Evolutionary conservation across 768 basidiomycete genomes (phyloP).

Genomic region (Trametes villosa): DNA sequence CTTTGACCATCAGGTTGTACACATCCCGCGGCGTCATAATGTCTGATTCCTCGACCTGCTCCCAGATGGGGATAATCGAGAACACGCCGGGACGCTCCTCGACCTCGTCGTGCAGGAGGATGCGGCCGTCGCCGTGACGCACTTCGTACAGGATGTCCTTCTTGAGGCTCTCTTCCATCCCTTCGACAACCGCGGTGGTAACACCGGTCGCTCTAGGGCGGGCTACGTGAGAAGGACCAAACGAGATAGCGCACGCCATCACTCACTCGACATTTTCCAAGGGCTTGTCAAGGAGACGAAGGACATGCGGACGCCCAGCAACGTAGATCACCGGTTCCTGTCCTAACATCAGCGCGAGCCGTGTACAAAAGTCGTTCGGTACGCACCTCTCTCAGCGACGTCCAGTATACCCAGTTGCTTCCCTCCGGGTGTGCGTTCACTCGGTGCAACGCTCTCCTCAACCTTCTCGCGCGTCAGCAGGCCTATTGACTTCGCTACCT

Average conservation of each 20-base stretch:
- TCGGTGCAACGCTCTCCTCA: conserved; percentile 75
- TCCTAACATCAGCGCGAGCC: conserved; percentile 14
- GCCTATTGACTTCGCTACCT: too few relatives aligned
- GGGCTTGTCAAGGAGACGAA: conserved; percentile 85
- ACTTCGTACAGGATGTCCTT: conserved; percentile 86
- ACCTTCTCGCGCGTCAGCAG: conserved; percentile 43
- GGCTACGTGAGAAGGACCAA: not conserved
- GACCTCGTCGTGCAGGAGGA: conserved; percentile 94
- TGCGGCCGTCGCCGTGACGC: conserved; percentile 67
- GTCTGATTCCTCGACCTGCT: conserved; percentile 77
- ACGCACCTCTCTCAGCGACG: conserved; percentile 86
- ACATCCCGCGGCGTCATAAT: conserved; percentile 89
- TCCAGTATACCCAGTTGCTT: conserved; percentile 82
- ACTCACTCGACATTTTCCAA: conserved; percentile 93
- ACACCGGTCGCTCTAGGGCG: conserved; percentile 84
- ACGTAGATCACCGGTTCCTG: conserved; percentile 95
- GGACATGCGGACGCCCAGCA: conserved; percentile 84
- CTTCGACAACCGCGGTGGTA: conserved; percentile 86
- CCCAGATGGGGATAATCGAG: conserved; percentile 94
- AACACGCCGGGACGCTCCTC: conserved; percentile 92
- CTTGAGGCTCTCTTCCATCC: conserved; percentile 89
- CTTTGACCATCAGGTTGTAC: conserved; percentile 70
- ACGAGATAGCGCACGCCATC: not conserved
- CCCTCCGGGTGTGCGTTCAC: conserved; percentile 86
- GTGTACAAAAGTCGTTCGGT: not conserved